Base-by-base conservation (phyloP, 2,329 filamentous ascomycete species). In the Colletotrichum sp. region DNA sequence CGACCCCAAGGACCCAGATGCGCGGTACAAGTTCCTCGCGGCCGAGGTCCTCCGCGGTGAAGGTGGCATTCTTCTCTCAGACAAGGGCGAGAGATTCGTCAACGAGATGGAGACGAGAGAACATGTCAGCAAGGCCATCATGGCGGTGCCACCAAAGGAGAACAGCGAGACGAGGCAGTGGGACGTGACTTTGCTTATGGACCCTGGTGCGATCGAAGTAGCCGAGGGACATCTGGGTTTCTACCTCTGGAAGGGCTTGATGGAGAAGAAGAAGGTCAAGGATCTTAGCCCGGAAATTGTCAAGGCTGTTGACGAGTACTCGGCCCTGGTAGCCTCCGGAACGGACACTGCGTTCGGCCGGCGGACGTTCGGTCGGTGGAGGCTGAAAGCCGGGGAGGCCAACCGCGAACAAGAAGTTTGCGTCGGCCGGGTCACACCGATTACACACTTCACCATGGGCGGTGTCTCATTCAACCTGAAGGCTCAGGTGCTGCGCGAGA, bases 391-490 rank as follows among this genome's bases (percentile, higher is more conserved):
- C 0, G 84, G 82, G 0, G 86, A 90, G 16, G 84, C 85, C 6
- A 86, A 85, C 44, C 82, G 86, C 0, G 89, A 92, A 0, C 86
- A 89, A 6, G 86, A 90, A 32, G 84, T 93, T 1, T 92, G 90
- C 75, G 81, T 93, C 0, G 92, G 91, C 0, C 86, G 82, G 2
- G 90, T 93, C 2, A 93, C 92, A 6, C 92, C 92, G 0, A 90
- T 93, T 0, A 87, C 91, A 3, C 92, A 93, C 79, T 93, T 93
- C 78, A 93, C 92, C 2, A 93, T 93, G 92, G 92, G 92, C 6
- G 92, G 92, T 1, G 91, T 89, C 0, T 84, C 89, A 4, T 91
- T 93, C 77, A 89, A 91, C 78, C 84, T 88, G 8, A 84, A 87
- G 60, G 86, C 87, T 1, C 87, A 89, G 77, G 88, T 93, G 0